Base-by-base conservation (phyloP, 768 basidiomycete species). In the Xerocomus brunneocitrinus region DNA sequence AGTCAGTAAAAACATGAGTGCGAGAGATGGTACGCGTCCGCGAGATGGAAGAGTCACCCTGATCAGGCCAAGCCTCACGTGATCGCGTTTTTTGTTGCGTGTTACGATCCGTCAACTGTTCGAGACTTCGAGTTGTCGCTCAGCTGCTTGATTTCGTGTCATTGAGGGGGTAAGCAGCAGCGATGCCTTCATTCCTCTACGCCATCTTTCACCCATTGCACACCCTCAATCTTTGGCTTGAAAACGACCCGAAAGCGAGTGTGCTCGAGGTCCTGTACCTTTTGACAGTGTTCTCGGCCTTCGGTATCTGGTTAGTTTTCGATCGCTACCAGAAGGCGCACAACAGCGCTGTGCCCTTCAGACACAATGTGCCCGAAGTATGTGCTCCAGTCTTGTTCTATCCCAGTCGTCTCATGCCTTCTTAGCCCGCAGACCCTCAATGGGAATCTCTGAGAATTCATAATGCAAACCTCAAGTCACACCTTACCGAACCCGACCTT, bases 301-400 rank as follows among this genome's bases (percentile, higher is more conserved):
- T 87, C 54, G 89, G 90, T 40, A 89, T 92, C 56, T 91, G 83
- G 76, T 76, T 91, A 27, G 86, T 92, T 42, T 79, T 84, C 60
- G 74, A 82, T 71, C 82, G 88, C 39, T 86, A 89, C 68, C 81
- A 85, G 63, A 83, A 82, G 60, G 79, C 83, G 47, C 79, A 80
- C 57, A 93, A 89, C 63, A 82, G 83, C 46, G 82, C 89, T 0
- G 79, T 91, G 3, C 77, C 79, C 2, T 94, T 95, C 70, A 65
- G 72, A 36, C 76, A 79, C 63, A 71, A 71, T 24, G 62, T 72
- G 4, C 91, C 88, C 16, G 71, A 76, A 42, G 91, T 92, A 65
- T 49, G 75, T 68, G 8, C 19, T 44, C 32, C 31, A 34, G 27
- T 22, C 45, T 56, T n/a, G 31, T 52, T 49, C 42, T 48, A 35